phyloP scores from a whole-genome alignment of 495 filamentous ascomycete genomes.

The Melanomma pulvis-pyrius region DNA sequence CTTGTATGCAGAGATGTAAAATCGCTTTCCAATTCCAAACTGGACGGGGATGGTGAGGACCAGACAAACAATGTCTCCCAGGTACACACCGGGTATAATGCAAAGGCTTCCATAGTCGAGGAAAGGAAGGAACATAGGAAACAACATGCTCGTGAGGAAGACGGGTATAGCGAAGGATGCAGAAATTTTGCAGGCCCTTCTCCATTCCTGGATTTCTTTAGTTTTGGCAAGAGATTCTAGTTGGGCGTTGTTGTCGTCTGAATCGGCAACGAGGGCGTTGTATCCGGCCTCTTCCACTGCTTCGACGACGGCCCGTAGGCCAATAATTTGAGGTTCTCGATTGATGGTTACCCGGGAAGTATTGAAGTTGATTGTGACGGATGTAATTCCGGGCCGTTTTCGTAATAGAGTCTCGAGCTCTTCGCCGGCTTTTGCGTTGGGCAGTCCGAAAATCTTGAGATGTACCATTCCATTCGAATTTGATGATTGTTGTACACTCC shows the following conservation, averaged over 20 bases:
- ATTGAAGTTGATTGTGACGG: conserved; percentile 69
- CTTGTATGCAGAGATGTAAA: conserved; percentile 89
- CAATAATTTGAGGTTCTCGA: conserved; percentile 69
- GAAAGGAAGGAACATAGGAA: conserved; percentile 55
- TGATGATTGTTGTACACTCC: conserved; percentile 48
- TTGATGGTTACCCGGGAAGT: conserved; percentile 70
- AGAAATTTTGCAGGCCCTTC: conserved; percentile 72
- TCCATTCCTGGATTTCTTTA: conserved; percentile 93
- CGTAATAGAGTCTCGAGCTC: conserved; percentile 70
- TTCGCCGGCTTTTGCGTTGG: conserved; percentile 68
- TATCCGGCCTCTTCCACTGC: conserved; percentile 76
- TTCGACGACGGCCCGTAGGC: conserved; percentile 81
- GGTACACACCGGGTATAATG: conserved; percentile 71
- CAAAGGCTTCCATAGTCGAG: conserved; percentile 72
- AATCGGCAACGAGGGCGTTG: conserved; percentile 87
- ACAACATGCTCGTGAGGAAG: conserved; percentile 87
- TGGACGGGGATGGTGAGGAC: conserved; percentile 87
- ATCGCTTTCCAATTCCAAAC: conserved; percentile 92
- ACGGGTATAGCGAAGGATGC: conserved; percentile 85
- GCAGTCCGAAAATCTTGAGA: conserved; percentile 82
- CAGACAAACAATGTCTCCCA: conserved; percentile 85
- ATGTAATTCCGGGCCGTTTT: conserved; percentile 68
- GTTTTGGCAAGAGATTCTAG: conserved; percentile 95
- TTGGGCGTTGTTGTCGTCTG: conserved; percentile 95
- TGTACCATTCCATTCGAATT: conserved; percentile 59